Percentiles rank a stretch among this genome's conserved stretches.
phyloP scores from a whole-genome alignment of 345 rosid genomes.

The Populus tremula region DNA sequence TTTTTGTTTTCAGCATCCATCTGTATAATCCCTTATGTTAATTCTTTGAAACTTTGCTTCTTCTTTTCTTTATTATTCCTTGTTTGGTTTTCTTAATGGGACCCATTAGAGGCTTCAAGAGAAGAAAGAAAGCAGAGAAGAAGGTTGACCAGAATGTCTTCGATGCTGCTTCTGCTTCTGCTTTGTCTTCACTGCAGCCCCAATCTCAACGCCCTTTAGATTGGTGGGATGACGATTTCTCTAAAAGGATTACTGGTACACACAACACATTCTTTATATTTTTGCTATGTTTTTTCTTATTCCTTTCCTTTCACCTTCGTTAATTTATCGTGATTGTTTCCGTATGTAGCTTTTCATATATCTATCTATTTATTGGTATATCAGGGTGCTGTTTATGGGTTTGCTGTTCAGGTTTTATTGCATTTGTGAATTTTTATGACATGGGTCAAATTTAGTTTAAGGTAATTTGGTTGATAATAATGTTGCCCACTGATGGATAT shows the following conservation, averaged over 20 bases:
- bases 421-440: conserved; percentile 9
- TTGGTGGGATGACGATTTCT: conserved; percentile 83
- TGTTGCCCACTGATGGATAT: neutral
- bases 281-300: conserved; percentile 2
- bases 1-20: neutral
- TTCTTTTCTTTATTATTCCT: neutral
- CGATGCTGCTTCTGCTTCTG: conserved; percentile 36
- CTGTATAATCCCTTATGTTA: neutral
- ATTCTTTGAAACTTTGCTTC: neutral
- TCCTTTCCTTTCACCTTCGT: neutral
- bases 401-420: neutral
- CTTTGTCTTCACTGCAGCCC: conserved; percentile 12
- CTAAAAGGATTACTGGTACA: conserved; percentile 64
- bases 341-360: conserved; percentile 8
- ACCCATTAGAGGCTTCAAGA: conserved; percentile 23
- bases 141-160: conserved; percentile 59
- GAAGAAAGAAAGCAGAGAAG: conserved; percentile 48
- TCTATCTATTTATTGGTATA: neutral
- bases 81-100: conserved; percentile 9
- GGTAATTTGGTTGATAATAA: conserved; percentile 20
- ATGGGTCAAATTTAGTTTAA: conserved; percentile 27
- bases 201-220: conserved; percentile 41
- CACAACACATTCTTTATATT: neutral
- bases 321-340: neutral
- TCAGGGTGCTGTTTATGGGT: neutral